These are phyloP conservation scores for Phytophthora constricta DNA, from an alignment of 352 stramenopile species.

Conservation along the genomic window DNA sequence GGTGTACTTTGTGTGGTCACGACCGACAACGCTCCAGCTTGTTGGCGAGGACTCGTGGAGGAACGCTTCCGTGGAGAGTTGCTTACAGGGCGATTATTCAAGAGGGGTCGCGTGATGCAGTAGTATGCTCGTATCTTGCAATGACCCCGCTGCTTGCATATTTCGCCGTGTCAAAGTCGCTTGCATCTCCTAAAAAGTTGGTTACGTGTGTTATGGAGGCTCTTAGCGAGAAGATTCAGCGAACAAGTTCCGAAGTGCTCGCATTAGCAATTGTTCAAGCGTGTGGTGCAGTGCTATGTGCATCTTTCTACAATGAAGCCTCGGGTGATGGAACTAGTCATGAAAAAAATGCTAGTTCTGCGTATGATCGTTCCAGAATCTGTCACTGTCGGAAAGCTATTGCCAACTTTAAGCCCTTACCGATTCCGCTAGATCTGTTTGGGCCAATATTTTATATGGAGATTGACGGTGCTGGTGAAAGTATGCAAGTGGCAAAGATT, in stretches of 20 bases:
- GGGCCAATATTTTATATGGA: slow-evolving; percentile 31
- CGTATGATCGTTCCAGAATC: slow-evolving; percentile 5
- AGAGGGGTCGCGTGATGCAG: slow-evolving; percentile 29
- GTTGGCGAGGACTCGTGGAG: slow-evolving; percentile 44
- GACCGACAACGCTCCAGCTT: slow-evolving; percentile 40
- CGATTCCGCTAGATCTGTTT: slow-evolving; percentile 44
- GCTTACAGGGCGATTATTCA: slow-evolving; percentile 43
- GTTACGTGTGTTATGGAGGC: slow-evolving; percentile 50
- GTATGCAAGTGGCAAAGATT: slow-evolving; percentile 30
- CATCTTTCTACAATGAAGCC: slow-evolving; percentile 30
- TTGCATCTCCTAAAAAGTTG: slow-evolving; percentile 48
- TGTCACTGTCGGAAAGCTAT: slow-evolving; percentile 35
- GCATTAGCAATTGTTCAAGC: slow-evolving; percentile 37
- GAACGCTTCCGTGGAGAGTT: slow-evolving; percentile 53
- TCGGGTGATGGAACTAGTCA: slow-evolving; percentile 12
- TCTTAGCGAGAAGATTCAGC: slow-evolving; percentile 41
- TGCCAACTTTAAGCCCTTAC: slow-evolving; percentile 17
- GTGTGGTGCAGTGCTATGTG: slow-evolving; percentile 49
- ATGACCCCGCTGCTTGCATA: slow-evolving; percentile 52
- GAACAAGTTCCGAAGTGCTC: slow-evolving; percentile 33
- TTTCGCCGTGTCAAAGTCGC: slow-evolving; percentile 41
- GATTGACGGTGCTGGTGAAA: slow-evolving; percentile 5
- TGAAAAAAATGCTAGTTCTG: slow-evolving; percentile 3
- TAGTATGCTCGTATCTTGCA: slow-evolving; percentile 40
- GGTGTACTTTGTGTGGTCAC: slow-evolving; percentile 57